These are phyloP conservation scores for Myxozyma geophila DNA, from an alignment of 805 yeast genomes.

Conservation along the genomic window DNA sequence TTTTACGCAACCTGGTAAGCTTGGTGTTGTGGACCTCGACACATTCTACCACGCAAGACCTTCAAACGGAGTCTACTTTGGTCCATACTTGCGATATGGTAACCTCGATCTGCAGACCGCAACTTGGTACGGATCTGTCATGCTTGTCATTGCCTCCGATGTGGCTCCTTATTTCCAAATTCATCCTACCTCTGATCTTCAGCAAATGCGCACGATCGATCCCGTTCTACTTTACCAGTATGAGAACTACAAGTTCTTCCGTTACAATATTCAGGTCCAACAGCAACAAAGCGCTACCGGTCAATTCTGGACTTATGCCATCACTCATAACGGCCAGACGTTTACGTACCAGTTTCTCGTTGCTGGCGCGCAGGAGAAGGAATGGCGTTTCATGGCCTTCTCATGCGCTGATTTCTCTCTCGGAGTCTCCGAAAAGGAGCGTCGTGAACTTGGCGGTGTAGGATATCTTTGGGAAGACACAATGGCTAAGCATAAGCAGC, in stretches of 20 bases:
- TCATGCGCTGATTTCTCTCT: conserved; percentile 37
- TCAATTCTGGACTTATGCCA: conserved; percentile 33
- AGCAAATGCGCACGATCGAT: conserved; percentile 20
- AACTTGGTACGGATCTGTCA: conserved; percentile 32
- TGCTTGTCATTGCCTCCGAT: conserved; percentile 21
- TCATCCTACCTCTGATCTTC: conserved; percentile 30
- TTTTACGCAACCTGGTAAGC: conserved; percentile 31
- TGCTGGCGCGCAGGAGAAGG: conserved; percentile 27
- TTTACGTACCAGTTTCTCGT: conserved; percentile 34
- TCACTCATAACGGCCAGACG: conserved; percentile 26
- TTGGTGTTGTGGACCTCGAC: conserved; percentile 30
- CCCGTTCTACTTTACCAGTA: conserved; percentile 22
- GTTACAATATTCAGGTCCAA: conserved; percentile 20
- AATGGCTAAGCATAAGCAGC: conserved; percentile 61
- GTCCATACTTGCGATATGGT: conserved; percentile 34
- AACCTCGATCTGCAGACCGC: conserved; percentile 30
- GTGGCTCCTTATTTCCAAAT: conserved; percentile 31
- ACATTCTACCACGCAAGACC: conserved; percentile 24
- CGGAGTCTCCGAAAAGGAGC: conserved; percentile 30
- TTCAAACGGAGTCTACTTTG: conserved; percentile 31
- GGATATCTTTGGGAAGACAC: conserved; percentile 90
- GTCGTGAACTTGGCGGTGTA: conserved; percentile 54
- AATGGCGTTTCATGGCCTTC: conserved; percentile 36
- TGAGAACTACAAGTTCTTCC: conserved; percentile 24
- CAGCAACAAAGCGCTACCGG: conserved; percentile 15